Percentiles rank a stretch among this genome's conserved stretches.
These are phyloP conservation scores for Clausena lansium DNA, from an alignment of 345 rosid genomes.

Conservation along the genomic window DNA sequence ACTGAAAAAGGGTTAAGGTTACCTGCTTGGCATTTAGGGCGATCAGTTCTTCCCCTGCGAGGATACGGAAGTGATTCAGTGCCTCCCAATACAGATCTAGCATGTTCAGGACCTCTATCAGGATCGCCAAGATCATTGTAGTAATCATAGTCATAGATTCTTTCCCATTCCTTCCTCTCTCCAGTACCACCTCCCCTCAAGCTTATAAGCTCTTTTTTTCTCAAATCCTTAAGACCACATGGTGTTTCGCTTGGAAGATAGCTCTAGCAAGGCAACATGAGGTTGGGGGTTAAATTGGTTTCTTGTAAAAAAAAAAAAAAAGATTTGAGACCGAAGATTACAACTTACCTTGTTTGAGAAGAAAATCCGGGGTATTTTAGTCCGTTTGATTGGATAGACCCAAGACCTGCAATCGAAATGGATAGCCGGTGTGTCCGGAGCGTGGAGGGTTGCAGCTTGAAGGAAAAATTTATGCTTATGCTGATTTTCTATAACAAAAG, in stretches of 20 bases:
- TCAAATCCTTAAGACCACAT: constrained; percentile 30
- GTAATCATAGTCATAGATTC: constrained; percentile 51
- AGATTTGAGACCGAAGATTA: neutral
- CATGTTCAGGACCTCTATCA: constrained; percentile 28
- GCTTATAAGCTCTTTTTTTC: constrained; percentile 43
- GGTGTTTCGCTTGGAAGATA: constrained; percentile 57
- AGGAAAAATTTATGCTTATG: constrained; percentile 56
- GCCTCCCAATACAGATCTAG: constrained; percentile 53
- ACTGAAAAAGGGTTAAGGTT: neutral
- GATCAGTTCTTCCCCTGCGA: constrained; percentile 48
- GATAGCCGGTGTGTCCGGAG: constrained; percentile 17
- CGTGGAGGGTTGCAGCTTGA: constrained; percentile 33
- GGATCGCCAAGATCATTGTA: constrained; percentile 59
- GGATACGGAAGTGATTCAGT: constrained; percentile 49
- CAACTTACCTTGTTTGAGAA: constrained; percentile 46
- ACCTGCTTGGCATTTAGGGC: constrained; percentile 32
- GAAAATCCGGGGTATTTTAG: constrained; percentile 42
- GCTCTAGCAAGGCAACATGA: constrained; percentile 28
- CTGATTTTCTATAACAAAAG: constrained; percentile 37
- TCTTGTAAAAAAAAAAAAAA: neutral
- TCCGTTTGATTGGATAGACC: constrained; percentile 48
- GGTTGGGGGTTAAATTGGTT: neutral
- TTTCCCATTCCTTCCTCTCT: constrained; percentile 55
- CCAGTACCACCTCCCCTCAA: constrained; percentile 43
- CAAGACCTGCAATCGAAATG: constrained; percentile 57